These are phyloP conservation scores for Pyricularia sp. DNA, from an alignment of 2,329 filamentous ascomycete genomes.

Conservation along the genomic window DNA sequence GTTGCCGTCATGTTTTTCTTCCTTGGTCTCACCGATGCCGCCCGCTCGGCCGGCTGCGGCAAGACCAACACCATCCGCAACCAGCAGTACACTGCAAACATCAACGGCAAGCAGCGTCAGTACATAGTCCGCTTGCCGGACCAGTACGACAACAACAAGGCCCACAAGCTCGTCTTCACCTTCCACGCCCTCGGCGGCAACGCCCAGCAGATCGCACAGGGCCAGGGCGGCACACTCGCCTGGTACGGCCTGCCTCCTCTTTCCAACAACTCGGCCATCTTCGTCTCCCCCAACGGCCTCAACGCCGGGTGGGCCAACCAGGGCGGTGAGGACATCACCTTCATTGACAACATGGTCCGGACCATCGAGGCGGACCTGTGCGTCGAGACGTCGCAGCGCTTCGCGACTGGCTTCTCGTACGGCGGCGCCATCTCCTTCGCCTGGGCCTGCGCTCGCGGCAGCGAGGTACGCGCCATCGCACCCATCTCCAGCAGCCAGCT, in stretches of 20 bases:
- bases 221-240: slow-evolving; percentile 18
- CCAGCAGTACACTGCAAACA: slow-evolving; percentile 22
- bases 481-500: slow-evolving; percentile 1
- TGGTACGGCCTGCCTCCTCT: slow-evolving; percentile 30
- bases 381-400: slow-evolving; percentile 28
- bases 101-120: slow-evolving; percentile 26
- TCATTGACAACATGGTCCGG: slow-evolving; percentile 28
- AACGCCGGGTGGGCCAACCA: slow-evolving; percentile 31
- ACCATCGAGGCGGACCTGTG: slow-evolving; percentile 29
- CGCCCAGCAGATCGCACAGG: slow-evolving; percentile 25
- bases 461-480: slow-evolving; percentile 25
- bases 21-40: slow-evolving; percentile 7
- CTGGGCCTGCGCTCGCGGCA: slow-evolving; percentile 28
- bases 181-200: slow-evolving; percentile 30
- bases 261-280: slow-evolving; percentile 26
- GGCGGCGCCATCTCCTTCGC: slow-evolving; percentile 32
- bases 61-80: slow-evolving; percentile 18
- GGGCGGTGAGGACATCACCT: slow-evolving; percentile 29
- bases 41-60: slow-evolving; percentile 22
- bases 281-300: slow-evolving; percentile 31
- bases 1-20: slow-evolving; percentile 5
- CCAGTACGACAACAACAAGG: slow-evolving; percentile 25
- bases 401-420: slow-evolving; percentile 34
- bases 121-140: slow-evolving; percentile 21
- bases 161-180: slow-evolving; percentile 31